Evolutionary conservation across 1,139 yeast species (phyloP), one percentile per base, ranked within the genome.

Genomic region (Candida dubliniensis): DNA sequence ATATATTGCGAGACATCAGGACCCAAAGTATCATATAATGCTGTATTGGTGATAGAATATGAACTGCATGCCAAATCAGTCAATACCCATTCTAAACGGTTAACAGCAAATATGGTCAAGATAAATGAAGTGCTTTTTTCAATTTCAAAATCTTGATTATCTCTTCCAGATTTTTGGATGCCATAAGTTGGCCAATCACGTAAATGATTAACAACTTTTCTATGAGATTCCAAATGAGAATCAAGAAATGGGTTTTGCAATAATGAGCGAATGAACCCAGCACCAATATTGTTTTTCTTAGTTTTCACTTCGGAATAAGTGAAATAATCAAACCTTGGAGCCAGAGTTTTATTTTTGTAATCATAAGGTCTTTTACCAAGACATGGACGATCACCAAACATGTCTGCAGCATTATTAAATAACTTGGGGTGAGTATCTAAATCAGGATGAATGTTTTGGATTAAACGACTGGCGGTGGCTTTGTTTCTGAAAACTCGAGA

Each of bases 21-120:
- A 2, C 71, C 71, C 47, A 67, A 57, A 25, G 67, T 66, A 43
- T 68, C 73, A 46, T 68, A 68, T 40, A 67, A 55, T 0, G 71
- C 71, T 9, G 72, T 67, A 44, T 58, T 64, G 34, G 72, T 64
- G 36, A 67, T 56, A 2, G 71, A 60, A 47, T 55, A 65, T 6
- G 67, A 59, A 9, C 60, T 54, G 42, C 71, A 66, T 2, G 71
- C 68, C 46, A 67, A 53, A 47, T 68, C 74, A n/a, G 68, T 53
- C 47, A 68, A 53, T 2, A 64, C 48, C 74, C 74, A 68, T 50
- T 68, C 73, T 32, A 54, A 47, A 8, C 73, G 47, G 44, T 67
- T 68, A 31, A 61, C 60, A 2, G 69, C 53, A 44, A 59, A 66
- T 29, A 67, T 63, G 5, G 69, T 57, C 30, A 68, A 52, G 7